Conservation (phyloP, 306 rosid genomes). For the Vicia sativa region DNA sequence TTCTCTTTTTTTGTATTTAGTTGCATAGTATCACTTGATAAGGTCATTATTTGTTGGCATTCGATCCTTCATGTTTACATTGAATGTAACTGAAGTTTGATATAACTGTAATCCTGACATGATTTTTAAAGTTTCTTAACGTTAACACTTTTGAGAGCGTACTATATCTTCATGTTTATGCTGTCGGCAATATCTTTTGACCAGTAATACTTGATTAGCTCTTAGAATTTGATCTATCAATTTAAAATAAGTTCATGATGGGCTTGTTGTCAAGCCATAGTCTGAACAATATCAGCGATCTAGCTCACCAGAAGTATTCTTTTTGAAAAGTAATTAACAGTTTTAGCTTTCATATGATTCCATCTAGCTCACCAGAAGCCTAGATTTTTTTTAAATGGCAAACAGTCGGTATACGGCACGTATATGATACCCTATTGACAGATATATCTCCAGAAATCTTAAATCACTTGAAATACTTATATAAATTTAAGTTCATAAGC, state of each 20-base stretch:
- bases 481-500: too few species aligned
- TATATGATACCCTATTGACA: too few species aligned
- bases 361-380: background rate
- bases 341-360: background rate
- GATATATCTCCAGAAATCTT: too few species aligned
- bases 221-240: too few species aligned
- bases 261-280: too few species aligned
- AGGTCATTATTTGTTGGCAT: slow-evolving; percentile 2
- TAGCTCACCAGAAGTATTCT: background rate
- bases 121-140: background rate
- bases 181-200: background rate
- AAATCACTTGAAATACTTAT: too few species aligned
- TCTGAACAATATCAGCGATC: background rate
- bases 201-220: too few species aligned
- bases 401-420: too few species aligned
- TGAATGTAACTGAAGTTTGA: background rate
- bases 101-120: background rate
- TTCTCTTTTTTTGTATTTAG: background rate
- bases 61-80: background rate
- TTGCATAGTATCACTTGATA: slow-evolving; percentile 2
- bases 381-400: too few species aligned
- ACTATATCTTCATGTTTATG: background rate
- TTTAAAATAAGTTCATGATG: too few species aligned
- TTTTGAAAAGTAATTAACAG: background rate
- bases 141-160: background rate